Conservation (phyloP, 2,329 filamentous ascomycete species). For the Colletotrichum aenigma region DNA sequence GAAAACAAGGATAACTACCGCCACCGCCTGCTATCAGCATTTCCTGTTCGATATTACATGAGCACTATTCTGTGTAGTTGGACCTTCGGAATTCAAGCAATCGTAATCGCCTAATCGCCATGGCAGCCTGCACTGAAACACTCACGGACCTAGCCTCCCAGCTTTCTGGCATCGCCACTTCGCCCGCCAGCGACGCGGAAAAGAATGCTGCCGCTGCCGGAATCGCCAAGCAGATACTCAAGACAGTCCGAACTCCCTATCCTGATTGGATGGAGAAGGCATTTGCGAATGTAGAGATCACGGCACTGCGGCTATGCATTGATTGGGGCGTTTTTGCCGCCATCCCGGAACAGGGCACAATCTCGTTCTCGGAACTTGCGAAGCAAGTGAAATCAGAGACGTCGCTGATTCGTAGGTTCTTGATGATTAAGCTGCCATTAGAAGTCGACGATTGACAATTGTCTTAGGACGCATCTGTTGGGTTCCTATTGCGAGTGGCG, state of each 20-base stretch:
- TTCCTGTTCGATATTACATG: not conserved
- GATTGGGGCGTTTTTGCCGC: slow-evolving; percentile 35
- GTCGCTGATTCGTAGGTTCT: slow-evolving; percentile 26
- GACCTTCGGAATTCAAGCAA: not conserved
- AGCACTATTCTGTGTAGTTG: not conserved
- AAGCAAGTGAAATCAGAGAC: slow-evolving; percentile 28
- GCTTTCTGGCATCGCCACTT: not conserved
- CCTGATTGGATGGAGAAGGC: slow-evolving; percentile 13
- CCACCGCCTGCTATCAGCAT: not conserved
- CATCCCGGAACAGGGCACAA: slow-evolving; percentile 29
- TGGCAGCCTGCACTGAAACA: not conserved
- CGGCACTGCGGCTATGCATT: slow-evolving; percentile 28
- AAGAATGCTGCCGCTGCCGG: not conserved
- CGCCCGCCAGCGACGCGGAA: not conserved
- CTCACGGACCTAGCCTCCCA: not conserved
- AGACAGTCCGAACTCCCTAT: not conserved
- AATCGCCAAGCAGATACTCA: slow-evolving; percentile 9
- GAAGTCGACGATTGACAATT: rapidly evolving
- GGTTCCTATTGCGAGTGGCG: slow-evolving; percentile 21
- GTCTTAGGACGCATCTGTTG: slow-evolving; percentile 22
- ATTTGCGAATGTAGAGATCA: not conserved
- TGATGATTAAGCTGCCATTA: rapidly evolving
- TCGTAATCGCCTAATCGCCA: not conserved
- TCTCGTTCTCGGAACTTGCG: slow-evolving; percentile 32
- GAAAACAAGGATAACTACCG: not conserved